Evolutionary conservation across 2,329 filamentous ascomycete species (phyloP), one percentile per base, ranked within the genome.

Genomic region (Fusarium udum): DNA sequence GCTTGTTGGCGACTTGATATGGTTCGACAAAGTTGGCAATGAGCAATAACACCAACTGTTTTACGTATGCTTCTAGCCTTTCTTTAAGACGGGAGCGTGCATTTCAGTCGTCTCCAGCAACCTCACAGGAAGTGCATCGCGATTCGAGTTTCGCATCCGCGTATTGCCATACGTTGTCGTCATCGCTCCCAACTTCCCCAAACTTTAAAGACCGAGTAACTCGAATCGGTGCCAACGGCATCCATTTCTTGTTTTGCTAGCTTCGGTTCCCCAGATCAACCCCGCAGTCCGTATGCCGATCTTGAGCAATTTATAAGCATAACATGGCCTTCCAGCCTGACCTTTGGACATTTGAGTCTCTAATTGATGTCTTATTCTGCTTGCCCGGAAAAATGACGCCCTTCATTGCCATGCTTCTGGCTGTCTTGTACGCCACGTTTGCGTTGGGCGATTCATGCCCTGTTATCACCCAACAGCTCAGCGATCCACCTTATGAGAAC

Each of bases 401-500:
- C 2, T 4, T 53, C 0, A 6, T 36, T 13, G 40, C 34, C 11
- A 26, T 43, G 3, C 6, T 66, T 3, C 18, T 70, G 26, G 56
- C 61, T 3, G 26, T 46, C 1, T 15, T 66, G 4, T 59, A 61
- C 14, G 37, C 52, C 9, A 26, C 46, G 3, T 34, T 61, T 4
- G 70, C 61, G 4, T 18, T 18, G 6, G n/a, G 46, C 8, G 51
- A 61, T 1, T 53, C 69, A 1, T 72, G 70, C 9, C 37, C 46
- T 4, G 51, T 39, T 4, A 73, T 64, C 2, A 58, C 45, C 0
- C 65, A 72, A 3, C 65, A 82, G 28, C 81, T 90, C 6, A 86
- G 83, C 37, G 88, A 90, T 70, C 84, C 86, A 4, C 90, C 90
- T 0, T 91, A 91, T 67, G 84, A 89, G 43, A 91, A 92, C 75